phyloP scores from a whole-genome alignment of 805 yeast genomes.

The Ogataea trehaloabstinens region DNA sequence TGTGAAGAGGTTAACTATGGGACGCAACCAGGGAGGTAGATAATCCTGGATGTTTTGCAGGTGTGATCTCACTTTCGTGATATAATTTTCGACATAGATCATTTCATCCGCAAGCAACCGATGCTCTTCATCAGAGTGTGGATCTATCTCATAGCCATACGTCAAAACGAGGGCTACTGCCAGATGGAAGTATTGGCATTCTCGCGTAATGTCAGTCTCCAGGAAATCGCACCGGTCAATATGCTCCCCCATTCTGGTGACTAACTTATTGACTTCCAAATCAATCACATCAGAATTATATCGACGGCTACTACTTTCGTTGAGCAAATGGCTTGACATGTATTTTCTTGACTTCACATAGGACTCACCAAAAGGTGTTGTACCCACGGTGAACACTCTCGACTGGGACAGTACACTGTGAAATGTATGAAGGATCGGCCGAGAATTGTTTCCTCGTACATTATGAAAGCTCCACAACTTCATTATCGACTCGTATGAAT shows the following conservation, averaged over 20 bases:
- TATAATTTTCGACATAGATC: constrained; percentile 52
- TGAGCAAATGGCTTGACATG: constrained; percentile 41
- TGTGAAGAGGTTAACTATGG: constrained; percentile 14
- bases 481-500: constrained; percentile 53
- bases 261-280: constrained; percentile 34
- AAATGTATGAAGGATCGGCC: constrained; percentile 67
- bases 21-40: constrained; percentile 42
- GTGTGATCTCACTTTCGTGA: constrained; percentile 57
- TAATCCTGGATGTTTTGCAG: constrained; percentile 55
- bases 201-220: constrained; percentile 41
- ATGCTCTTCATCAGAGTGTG: constrained; percentile 37
- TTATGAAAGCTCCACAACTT: constrained; percentile 49
- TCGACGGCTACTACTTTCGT: constrained; percentile 35
- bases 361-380: constrained; percentile 55
- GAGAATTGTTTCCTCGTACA: constrained; percentile 55
- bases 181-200: constrained; percentile 50
- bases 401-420: constrained; percentile 57
- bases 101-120: constrained; percentile 47
- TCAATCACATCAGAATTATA: constrained; percentile 36
- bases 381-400: constrained; percentile 61
- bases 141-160: constrained; percentile 50
- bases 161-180: constrained; percentile 49
- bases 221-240: constrained; percentile 7
- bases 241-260: constrained; percentile 16
- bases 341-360: constrained; percentile 48